Base-by-base conservation (phyloP, 148 eudicot genomes). In the Nyssa sinensis region DNA sequence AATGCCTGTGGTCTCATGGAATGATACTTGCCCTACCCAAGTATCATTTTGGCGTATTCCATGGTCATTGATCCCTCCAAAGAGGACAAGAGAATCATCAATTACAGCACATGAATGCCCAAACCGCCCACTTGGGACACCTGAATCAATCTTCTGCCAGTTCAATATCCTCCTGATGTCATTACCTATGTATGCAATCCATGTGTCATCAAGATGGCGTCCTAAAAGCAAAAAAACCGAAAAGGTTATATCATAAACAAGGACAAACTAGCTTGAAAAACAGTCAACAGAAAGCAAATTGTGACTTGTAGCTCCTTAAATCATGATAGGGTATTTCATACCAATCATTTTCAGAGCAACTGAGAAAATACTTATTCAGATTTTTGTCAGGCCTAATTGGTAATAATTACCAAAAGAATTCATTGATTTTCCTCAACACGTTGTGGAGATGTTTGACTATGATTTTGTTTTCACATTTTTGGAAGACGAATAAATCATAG, bases 141-240 rank as follows among this genome's bases (percentile, higher is more conserved):
- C 99, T 57, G 97, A 80, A 44, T 75, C 65, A 5, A 84, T 83
- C 79, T 86, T 89, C 74, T 96, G 93, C 99, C 99, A 96, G 32
- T 78, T 86, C 58, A 84, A 55, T 66, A 72, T 81, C 62, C 70
- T 84, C 68, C 69, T 87, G 2, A 77, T 70, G 79, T 84, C 93
- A 47, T 83, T 69, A 30, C 92, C 90, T 69, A 84, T 79, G 69
- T 82, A 77, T 33, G 97, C 98, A n/a, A 87, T 86, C 99, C 99
- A 96, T 66, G 99, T 96, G 80, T 96, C 99, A 77, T 96, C 99
- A 55, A 90, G 98, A 82, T 96, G 99, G 67, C 98, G 91, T 32
- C 99, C 99, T 96, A 82, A 70, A 84, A 72, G 16, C 21, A 78
- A 82, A 58, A 32, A 69, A 37, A n/a, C n/a, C n/a, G n/a, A n/a